Evolutionary conservation across 2,329 filamentous ascomycete species (phyloP).

Genomic region (Clarireedia monteithiana): DNA sequence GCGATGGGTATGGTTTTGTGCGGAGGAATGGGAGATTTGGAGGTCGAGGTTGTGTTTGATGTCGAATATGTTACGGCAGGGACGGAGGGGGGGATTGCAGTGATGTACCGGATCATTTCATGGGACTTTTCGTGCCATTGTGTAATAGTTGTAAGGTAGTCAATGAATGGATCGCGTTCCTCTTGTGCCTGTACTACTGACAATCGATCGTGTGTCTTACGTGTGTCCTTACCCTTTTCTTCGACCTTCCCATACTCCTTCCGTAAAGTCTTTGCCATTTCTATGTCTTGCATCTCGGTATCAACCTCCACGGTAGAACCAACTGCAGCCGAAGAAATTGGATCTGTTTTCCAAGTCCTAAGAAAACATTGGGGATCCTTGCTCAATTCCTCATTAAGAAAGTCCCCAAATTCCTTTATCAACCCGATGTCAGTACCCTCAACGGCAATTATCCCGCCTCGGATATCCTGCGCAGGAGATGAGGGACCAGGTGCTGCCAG

Average conservation of each 20-base stretch:
- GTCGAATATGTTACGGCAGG: background rate
- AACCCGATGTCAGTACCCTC: constrained; percentile 61
- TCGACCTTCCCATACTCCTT: background rate
- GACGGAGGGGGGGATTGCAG: constrained; percentile 19
- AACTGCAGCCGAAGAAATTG: background rate
- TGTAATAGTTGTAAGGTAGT: constrained; percentile 60
- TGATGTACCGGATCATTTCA: constrained; percentile 58
- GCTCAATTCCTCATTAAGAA: constrained; percentile 39
- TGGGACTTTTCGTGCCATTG: constrained; percentile 70
- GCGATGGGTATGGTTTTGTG: constrained; percentile 54
- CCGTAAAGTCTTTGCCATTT: background rate
- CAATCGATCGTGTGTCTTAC: background rate
- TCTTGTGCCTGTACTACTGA: background rate
- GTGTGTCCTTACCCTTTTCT: background rate
- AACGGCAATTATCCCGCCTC: constrained; percentile 77
- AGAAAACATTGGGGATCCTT: constrained; percentile 24
- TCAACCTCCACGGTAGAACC: constrained; percentile 1
- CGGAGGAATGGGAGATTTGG: constrained; percentile 14
- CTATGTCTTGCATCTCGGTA: constrained; percentile 15
- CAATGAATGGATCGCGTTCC: constrained; percentile 36
- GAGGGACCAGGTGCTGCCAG: constrained; percentile 36
- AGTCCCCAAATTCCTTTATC: constrained; percentile 49
- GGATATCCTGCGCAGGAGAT: constrained; percentile 35
- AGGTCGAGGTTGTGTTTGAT: background rate
- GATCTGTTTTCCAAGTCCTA: constrained; percentile 20